Conservation (phyloP, 192 early-diverging fungal genomes). For the Radiomyces spectabilis region DNA sequence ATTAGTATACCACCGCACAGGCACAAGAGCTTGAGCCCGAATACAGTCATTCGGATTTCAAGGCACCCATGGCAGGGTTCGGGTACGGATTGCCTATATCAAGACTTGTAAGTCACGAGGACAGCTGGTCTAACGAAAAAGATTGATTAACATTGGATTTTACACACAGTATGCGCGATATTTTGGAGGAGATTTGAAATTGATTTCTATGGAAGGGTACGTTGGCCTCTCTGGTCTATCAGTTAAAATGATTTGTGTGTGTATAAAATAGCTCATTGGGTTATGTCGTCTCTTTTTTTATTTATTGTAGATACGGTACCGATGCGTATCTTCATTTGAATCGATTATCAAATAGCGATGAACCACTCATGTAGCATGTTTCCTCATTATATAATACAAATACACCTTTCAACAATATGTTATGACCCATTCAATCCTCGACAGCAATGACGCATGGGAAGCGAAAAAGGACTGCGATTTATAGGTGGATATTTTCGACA, state of each 20-base stretch:
- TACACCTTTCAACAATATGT: too few relatives aligned
- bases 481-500: too few relatives aligned
- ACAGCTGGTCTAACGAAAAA: not conserved
- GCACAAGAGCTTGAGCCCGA: conserved; percentile 62
- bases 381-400: not conserved
- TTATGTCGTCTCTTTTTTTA: not conserved
- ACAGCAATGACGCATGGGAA: too few relatives aligned
- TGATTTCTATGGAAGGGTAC: conserved; percentile 93
- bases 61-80: conserved; percentile 80
- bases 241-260: not conserved
- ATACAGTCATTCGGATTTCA: conserved; percentile 68
- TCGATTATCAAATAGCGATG: conserved; percentile 81
- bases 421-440: too few relatives aligned
- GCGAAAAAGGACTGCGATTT: too few relatives aligned
- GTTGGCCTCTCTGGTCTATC: too few relatives aligned
- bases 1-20: conserved; percentile 64
- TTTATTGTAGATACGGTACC: conserved; percentile 62
- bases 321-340: conserved; percentile 94
- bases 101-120: conserved; percentile 37
- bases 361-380: conserved; percentile 57
- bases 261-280: conserved; percentile 3
- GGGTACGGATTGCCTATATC: conserved; percentile 95
- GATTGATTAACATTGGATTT: not conserved
- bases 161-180: conserved; percentile 76
- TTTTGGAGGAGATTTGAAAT: conserved; percentile 91